Percentiles rank a stretch among this genome's conserved stretches.
Evolutionary conservation across 495 filamentous ascomycete species (phyloP).

Genomic region (Aspergillus carlsbadensis): DNA sequence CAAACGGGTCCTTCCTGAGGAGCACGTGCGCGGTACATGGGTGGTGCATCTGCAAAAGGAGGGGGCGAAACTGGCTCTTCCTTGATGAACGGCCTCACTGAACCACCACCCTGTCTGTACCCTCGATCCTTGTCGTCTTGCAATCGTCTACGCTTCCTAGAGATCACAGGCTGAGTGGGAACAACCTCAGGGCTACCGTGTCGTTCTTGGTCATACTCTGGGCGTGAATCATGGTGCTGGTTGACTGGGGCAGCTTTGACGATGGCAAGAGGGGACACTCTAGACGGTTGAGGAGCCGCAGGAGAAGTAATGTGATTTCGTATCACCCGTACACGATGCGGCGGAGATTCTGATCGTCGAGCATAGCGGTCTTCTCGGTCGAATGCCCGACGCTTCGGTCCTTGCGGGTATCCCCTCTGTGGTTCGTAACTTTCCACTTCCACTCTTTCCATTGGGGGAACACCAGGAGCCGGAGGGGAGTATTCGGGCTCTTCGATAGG

Average conservation of each 20-base stretch:
- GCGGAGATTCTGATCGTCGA: slow-evolving; percentile 27
- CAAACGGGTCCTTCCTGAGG: slow-evolving; percentile 47
- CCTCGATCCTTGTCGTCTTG: slow-evolving; percentile 32
- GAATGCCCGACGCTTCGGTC: slow-evolving; percentile 18
- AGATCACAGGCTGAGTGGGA: slow-evolving; percentile 30
- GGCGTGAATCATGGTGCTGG: slow-evolving; percentile 28
- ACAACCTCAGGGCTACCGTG: slow-evolving; percentile 39
- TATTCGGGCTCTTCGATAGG: slow-evolving; percentile 48
- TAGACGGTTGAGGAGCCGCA: slow-evolving; percentile 76
- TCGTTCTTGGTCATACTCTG: slow-evolving; percentile 25
- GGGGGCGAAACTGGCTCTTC: slow-evolving; percentile 84
- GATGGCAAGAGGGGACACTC: slow-evolving; percentile 73
- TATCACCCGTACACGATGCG: slow-evolving; percentile 47
- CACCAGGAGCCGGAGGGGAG: slow-evolving; percentile 46
- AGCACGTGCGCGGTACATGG: slow-evolving; percentile 41
- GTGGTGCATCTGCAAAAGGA: slow-evolving; percentile 57
- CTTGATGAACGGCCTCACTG: slow-evolving; percentile 69
- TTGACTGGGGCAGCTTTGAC: slow-evolving; percentile 56
- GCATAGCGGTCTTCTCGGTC: slow-evolving; percentile 21
- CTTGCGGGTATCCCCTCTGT: slow-evolving; percentile 20
- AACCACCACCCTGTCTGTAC: slow-evolving; percentile 29
- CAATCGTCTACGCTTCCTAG: slow-evolving; percentile 51
- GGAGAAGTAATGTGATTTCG: slow-evolving; percentile 67
- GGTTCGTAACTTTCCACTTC: slow-evolving; percentile 26
- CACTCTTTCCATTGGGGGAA: slow-evolving; percentile 32